phyloP scores from a whole-genome alignment of 805 yeast genomes.

The Metschnikowia proteae region DNA sequence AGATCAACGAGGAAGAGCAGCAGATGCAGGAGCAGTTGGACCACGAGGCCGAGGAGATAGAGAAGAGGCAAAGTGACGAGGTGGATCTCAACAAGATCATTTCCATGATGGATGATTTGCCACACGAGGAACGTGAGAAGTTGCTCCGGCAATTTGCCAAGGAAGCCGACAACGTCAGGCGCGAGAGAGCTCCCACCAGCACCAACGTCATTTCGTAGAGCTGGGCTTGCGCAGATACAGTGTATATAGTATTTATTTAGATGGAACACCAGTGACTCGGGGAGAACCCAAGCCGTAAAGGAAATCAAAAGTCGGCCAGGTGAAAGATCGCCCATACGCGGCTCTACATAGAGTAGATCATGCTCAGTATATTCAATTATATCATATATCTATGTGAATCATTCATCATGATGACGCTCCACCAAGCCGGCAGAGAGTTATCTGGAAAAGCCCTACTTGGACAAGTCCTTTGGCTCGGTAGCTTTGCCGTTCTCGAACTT shows the following conservation, averaged over 20 bases:
- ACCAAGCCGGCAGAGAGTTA: background rate
- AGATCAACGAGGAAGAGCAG: constrained; percentile 22
- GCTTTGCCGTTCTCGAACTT: constrained; percentile 67
- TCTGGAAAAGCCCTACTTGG: constrained; percentile 16
- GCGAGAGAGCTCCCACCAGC: constrained; percentile 7
- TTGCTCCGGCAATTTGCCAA: constrained; percentile 27
- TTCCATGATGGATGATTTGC: constrained; percentile 35
- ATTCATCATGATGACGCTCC: background rate
- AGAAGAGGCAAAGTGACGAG: constrained; percentile 15
- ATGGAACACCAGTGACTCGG: background rate
- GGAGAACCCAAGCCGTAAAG: too few species aligned
- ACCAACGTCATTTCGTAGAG: constrained; percentile 5
- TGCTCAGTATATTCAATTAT: constrained; percentile 2
- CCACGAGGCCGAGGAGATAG: constrained; percentile 24
- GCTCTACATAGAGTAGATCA: background rate
- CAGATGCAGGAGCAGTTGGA: constrained; percentile 25
- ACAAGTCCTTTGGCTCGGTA: constrained; percentile 38
- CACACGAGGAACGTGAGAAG: constrained; percentile 28
- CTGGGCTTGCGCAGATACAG: background rate
- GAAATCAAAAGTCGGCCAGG: background rate
- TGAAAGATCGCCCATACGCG: background rate
- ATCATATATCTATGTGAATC: constrained; percentile 1
- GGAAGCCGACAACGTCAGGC: constrained; percentile 14
- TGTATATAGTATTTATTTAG: constrained; percentile 14
- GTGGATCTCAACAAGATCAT: constrained; percentile 25